Base-by-base conservation (phyloP, 148 eudicot species). In the Spergularia marina region DNA sequence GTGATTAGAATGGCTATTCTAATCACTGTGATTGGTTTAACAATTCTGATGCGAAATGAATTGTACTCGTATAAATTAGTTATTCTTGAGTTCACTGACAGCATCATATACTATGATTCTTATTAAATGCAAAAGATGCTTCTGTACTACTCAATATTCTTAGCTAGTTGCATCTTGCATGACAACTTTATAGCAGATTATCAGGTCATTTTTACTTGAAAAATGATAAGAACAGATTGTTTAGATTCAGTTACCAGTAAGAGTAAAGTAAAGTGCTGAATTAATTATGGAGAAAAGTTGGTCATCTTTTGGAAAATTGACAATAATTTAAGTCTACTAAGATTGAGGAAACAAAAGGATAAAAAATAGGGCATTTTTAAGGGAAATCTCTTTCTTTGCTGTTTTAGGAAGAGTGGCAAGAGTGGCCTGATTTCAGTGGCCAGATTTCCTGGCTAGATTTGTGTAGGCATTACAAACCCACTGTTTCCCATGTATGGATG, bases 31-130 rank as follows among this genome's bases (percentile, higher is more conserved):
- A n/a, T n/a, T n/a, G n/a, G n/a, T n/a, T n/a, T n/a, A n/a, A n/a
- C n/a, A n/a, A n/a, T n/a, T n/a, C n/a, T n/a, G n/a, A n/a, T 60
- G 70, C n/a, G 30, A 55, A 55, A 53, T 74, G 44, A 75, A 74
- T 75, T n/a, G n/a, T n/a, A n/a, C n/a, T n/a, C 76, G 71, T 75
- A 80, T 75, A 70, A 70, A 54, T 64, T 53, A 70, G 60, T 30
- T 30, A 30, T 53, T 62, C 74, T 79, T 70, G 82, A 79, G 78
- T 79, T 71, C 79, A 76, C 76, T 76, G 76, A 75, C 76, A 71
- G 53, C 56, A 56, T 47, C 41, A 52, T 14, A 30, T 68, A 49
- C 5, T 47, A 47, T 54, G 56, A 39, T 20, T 55, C 12, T 6
- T 55, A 52, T 49, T 53, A 25, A 59, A 9, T 23, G 30, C 47